phyloP scores from a whole-genome alignment of 2,329 filamentous ascomycete genomes.

The Mariannaea sp. region DNA sequence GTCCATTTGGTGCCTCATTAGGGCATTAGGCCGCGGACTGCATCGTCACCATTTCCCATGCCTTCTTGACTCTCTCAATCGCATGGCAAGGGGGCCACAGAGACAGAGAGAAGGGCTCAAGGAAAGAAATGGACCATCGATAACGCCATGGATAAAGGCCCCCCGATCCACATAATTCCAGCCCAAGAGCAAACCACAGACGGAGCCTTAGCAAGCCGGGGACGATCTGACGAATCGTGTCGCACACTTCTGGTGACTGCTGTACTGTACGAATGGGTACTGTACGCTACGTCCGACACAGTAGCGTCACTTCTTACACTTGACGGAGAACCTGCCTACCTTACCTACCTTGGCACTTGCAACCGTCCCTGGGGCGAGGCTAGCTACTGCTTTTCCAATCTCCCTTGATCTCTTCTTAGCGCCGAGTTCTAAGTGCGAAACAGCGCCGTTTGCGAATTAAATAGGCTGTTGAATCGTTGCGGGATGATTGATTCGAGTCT shows the following conservation, averaged over 20 bases:
- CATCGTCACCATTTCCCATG: slow-evolving; percentile 32
- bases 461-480: slow-evolving; percentile 20
- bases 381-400: slow-evolving; percentile 23
- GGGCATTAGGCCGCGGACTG: slow-evolving; percentile 34
- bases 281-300: slow-evolving; percentile 22
- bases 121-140: slow-evolving; percentile 22
- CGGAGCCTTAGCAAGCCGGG: slow-evolving; percentile 30
- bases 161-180: slow-evolving; percentile 30
- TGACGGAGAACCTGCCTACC: no score
- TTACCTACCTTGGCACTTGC: no score
- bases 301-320: slow-evolving; percentile 20
- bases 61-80: slow-evolving; percentile 2
- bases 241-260: no score
- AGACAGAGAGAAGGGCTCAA: slow-evolving; percentile 23
- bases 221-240: slow-evolving; percentile 26
- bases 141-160: slow-evolving; percentile 29
- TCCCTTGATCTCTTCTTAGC: slow-evolving; percentile 26
- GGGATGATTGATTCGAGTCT: slow-evolving; percentile 26
- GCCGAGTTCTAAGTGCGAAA: slow-evolving; percentile 20
- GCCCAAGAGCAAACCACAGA: slow-evolving; percentile 30
- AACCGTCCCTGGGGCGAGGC: slow-evolving; percentile 27
- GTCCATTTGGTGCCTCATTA: slow-evolving; percentile 29
- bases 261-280: slow-evolving; percentile 27
- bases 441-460: slow-evolving; percentile 22
- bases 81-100: slow-evolving; percentile 12